Base-by-base conservation (phyloP, 352 stramenopile species). In the Nothophytophthora sp. region DNA sequence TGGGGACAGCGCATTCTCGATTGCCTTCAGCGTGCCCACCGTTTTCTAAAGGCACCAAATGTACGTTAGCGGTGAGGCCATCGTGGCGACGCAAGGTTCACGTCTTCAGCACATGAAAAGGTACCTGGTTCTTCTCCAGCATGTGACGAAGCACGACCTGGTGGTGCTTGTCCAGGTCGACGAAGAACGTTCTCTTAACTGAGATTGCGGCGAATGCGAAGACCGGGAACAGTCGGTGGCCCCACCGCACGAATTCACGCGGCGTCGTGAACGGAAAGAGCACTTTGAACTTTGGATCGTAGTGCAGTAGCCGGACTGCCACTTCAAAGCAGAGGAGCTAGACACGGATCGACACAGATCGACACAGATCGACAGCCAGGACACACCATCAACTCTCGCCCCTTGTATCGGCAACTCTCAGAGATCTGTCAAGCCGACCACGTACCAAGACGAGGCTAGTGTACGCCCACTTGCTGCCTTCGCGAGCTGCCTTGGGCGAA, bases 91-190 rank as follows among this genome's bases (percentile, higher is more conserved):
- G n/a, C n/a, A n/a, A n/a, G n/a, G n/a, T n/a, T n/a, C n/a, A n/a
- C n/a, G n/a, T n/a, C n/a, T n/a, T n/a, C n/a, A n/a, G n/a, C n/a
- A n/a, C n/a, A n/a, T n/a, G n/a, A n/a, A n/a, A n/a, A n/a, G n/a
- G n/a, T n/a, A 84, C 73, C 48, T 77, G 60, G 40, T 81, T 84
- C 50, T 81, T 76, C 45, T 74, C 25, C 45, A 78, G 28, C 73
- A 87, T 79, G 43, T 83, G 60, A 25, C 62, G 37, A 18, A 86
- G 55, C 4, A 81, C 50, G 12, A 46, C 55, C 34, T 76, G 53
- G 8, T 73, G 73, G 32, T 90, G 79, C 24, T 79, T 61, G 25
- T 86, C 73, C 63, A 88, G 45, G 47, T 90, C 76, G 27, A 90
- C 49, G 37, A 70, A 86, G 27, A 81, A 81, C 7, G 77, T 58